These are phyloP conservation scores for Eucalyptus urophylla DNA, from an alignment of 345 rosid species.

Conservation along the genomic window DNA sequence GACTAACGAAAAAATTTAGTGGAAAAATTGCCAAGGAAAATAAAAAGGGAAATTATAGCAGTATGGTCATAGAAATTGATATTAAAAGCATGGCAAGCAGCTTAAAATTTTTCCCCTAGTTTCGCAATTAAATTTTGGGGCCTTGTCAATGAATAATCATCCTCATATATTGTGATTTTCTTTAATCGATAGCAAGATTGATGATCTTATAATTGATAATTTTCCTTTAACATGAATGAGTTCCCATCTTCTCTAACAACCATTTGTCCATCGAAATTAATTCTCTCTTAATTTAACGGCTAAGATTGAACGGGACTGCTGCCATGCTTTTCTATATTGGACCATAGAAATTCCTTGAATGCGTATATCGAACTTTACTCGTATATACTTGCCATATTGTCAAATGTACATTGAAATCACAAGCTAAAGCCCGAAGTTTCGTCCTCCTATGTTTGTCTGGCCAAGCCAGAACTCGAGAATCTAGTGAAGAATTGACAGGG, in stretches of 20 bases:
- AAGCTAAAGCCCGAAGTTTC: not conserved
- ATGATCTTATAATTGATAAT: not conserved
- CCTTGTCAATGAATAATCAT: not conserved
- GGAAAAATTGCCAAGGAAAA: not conserved
- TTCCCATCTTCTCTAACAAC: not conserved
- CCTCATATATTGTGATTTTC: not conserved
- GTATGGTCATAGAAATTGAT: not conserved
- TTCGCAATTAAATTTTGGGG: rapidly evolving
- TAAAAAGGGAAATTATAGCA: not conserved
- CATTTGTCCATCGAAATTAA: not conserved
- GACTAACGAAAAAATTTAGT: not conserved
- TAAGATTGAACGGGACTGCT: not conserved
- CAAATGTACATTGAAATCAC: not conserved
- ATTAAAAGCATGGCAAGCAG: not conserved
- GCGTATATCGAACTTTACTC: not conserved
- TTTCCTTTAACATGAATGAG: not conserved
- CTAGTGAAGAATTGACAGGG: not conserved
- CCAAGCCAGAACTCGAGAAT: not conserved
- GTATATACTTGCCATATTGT: not conserved
- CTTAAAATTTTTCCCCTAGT: too few relatives aligned
- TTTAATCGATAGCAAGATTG: rapidly evolving
- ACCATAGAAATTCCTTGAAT: not conserved
- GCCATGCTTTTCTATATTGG: not conserved
- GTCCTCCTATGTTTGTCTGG: not conserved
- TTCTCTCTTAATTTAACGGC: not conserved